These are phyloP conservation scores for Geoglossum cookeanum DNA, from an alignment of 2,329 filamentous ascomycete species.

Conservation along the genomic window DNA sequence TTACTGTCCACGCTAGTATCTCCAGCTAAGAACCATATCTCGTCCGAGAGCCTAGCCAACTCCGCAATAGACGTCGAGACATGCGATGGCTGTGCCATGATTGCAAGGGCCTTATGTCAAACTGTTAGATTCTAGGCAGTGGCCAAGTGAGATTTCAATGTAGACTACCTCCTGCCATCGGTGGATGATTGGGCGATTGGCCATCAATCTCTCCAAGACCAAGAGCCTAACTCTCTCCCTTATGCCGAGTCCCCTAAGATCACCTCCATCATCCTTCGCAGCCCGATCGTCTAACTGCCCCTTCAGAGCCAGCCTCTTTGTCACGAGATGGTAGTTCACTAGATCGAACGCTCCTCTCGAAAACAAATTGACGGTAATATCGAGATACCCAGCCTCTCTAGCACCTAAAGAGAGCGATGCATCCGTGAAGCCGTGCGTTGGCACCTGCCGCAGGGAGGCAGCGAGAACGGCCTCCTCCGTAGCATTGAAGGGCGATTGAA, in stretches of 20 bases:
- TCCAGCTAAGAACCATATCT: constrained; percentile 76
- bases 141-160: not conserved
- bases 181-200: constrained; percentile 51
- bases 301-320: constrained; percentile 40
- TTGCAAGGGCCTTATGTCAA: constrained; percentile 56
- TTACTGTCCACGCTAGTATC: constrained; percentile 64
- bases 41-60: constrained; percentile 66
- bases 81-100: constrained; percentile 74
- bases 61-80: constrained; percentile 59
- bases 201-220: constrained; percentile 57
- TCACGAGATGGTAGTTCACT: constrained; percentile 57
- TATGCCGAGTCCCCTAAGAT: constrained; percentile 24
- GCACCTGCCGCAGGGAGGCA: constrained; percentile 62
- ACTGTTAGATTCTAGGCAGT: not conserved
- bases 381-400: constrained; percentile 66
- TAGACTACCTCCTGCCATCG: constrained; percentile 68
- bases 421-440: constrained; percentile 62
- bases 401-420: constrained; percentile 58
- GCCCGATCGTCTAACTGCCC: constrained; percentile 21
- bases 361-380: constrained; percentile 69
- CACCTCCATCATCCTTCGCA: constrained; percentile 10
- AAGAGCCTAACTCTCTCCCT: constrained; percentile 49
- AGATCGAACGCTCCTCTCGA: constrained; percentile 65
- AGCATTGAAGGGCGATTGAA: constrained; percentile 41
- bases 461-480: constrained; percentile 61